Conservation (phyloP, 768 basidiomycete genomes). For the Tephrocybe rancida region DNA sequence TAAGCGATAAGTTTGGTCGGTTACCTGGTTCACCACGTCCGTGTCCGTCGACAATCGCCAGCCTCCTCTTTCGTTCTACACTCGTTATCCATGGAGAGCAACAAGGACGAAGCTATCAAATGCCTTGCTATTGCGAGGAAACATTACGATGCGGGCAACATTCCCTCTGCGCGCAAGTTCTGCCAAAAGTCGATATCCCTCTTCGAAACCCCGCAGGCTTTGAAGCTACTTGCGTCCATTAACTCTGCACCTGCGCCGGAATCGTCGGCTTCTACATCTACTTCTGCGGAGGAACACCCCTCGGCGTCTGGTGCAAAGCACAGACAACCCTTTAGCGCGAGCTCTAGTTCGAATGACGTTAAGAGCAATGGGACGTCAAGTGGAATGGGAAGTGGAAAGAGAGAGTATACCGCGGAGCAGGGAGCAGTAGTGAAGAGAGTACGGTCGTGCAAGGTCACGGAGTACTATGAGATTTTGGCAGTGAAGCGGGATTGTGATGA, state of each 20-base stretch:
- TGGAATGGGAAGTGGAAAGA: conserved; percentile 71
- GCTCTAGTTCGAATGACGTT: conserved; percentile 19
- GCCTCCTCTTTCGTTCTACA: conserved; percentile 2
- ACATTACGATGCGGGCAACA: conserved; percentile 72
- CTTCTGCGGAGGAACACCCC: conserved; percentile 64
- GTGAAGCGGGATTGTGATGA: conserved; percentile 83
- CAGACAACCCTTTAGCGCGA: conserved; percentile 41
- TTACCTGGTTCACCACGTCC: conserved; percentile 22
- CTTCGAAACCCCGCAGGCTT: conserved; percentile 78
- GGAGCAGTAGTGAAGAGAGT: conserved; percentile 83
- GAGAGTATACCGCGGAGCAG: conserved; percentile 89
- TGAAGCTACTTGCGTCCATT: conserved; percentile 65
- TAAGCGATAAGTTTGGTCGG: conserved; percentile 13
- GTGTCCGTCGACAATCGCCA: conserved; percentile 7
- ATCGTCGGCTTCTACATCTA: conserved; percentile 39
- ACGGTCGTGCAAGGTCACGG: conserved; percentile 80
- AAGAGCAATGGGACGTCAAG: conserved; percentile 46
- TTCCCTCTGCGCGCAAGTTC: conserved; percentile 83
- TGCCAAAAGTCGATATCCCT: conserved; percentile 85
- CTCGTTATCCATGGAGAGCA: conserved; percentile 69
- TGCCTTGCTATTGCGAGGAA: conserved; percentile 80
- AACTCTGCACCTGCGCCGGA: conserved; percentile 55
- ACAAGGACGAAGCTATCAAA: conserved; percentile 87
- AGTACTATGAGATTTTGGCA: conserved; percentile 91
- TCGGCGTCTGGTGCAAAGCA: conserved; percentile 75